Conservation (phyloP, 441 rosid species). For the Codiaeum variegatum region DNA sequence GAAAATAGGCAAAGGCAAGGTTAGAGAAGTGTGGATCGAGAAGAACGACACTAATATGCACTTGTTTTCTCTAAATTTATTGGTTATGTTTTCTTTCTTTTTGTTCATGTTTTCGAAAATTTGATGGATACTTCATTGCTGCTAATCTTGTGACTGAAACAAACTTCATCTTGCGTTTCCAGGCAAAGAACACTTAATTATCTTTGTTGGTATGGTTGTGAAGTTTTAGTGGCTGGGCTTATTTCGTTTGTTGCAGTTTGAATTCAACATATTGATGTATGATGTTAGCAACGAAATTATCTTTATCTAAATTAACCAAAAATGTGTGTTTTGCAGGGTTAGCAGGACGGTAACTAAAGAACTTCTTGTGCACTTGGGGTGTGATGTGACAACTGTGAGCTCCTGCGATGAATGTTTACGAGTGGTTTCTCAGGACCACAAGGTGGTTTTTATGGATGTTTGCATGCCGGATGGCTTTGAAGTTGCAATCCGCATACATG, state of each 20-base stretch:
- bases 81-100: too few species aligned
- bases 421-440: conserved; percentile 59
- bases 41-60: too few species aligned
- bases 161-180: not conserved
- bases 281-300: not conserved
- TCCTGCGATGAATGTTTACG: conserved; percentile 69
- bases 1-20: too few species aligned
- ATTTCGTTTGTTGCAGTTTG: not conserved
- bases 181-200: not conserved
- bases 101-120: not conserved
- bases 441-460: conserved; percentile 76
- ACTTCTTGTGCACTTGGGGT: conserved; percentile 80
- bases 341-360: conserved; percentile 82
- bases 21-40: too few species aligned
- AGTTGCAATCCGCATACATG: conserved; percentile 52
- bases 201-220: not conserved
- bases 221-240: too few species aligned
- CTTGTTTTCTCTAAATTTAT: too few species aligned
- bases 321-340: conserved; percentile 40
- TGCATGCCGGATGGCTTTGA: conserved; percentile 60
- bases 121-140: not conserved
- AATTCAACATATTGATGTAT: not conserved
- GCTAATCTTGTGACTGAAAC: not conserved
- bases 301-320: not conserved
- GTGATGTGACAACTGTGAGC: conserved; percentile 71